Base-by-base conservation (phyloP, 129 eudicot genomes). In the Centella asiatica region DNA sequence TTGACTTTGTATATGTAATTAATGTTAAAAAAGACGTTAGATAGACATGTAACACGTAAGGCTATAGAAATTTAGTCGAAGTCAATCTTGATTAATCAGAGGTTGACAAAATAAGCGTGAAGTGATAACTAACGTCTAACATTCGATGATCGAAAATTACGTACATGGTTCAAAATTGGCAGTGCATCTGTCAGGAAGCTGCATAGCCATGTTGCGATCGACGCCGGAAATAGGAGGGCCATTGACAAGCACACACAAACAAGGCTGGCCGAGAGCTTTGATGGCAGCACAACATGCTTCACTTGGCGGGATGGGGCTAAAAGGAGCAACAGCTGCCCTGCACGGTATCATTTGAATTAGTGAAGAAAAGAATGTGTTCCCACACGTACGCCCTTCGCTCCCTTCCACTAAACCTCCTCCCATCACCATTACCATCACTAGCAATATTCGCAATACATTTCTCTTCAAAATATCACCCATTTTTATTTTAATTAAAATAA, bases 151-250 rank as follows among this genome's bases (percentile, higher is more conserved):
- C 11, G 64, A 51, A 26, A 62, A 46, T 18, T 42, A 46, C 14
- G n/a, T 79, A 87, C 99, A 93, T 77, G 95, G 96, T 44, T 85
- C 89, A 22, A 87, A 93, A 78, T 78, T 87, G 58, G 86, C 79
- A 15, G 81, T 57, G 80, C 99, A 93, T 71, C 84, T 93, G 58
- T 87, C 85, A 3, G 99, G 96, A 57, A 93, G 95, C 80, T 82
- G 95, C 83, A 85, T 47, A 55, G 96, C 99, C 92, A 87, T 82
- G 83, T 62, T 74, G 18, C 96, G 95, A 62, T 93, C 96, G 18
- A 93, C 96, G 6, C 99, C 99, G 6, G 96, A 76, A 33, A 93
- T 87, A 2, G 96, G 99, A 62, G 99, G 99, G 55, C 99, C 99
- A 36, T 80, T 93, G 31, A 88, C 76, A 33, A 93, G 87, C 49